Conservation (phyloP, 495 filamentous ascomycete species). For the Pyrenula massariospora region DNA sequence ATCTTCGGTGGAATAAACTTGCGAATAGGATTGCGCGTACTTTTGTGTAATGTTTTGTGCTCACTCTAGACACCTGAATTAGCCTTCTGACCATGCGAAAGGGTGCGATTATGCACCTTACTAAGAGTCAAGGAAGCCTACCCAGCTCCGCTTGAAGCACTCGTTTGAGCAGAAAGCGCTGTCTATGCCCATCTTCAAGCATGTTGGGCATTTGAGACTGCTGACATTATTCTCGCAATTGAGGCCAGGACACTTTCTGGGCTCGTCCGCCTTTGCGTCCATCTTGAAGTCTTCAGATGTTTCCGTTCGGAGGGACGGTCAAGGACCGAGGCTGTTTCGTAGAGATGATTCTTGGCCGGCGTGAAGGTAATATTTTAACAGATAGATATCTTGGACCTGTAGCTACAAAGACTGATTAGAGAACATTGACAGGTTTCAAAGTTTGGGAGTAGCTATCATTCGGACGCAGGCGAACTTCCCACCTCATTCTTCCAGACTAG, state of each 20-base stretch:
- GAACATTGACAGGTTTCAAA: too few species aligned
- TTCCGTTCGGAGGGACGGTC: neutral
- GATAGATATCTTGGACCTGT: too few species aligned
- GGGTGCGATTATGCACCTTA: constrained; percentile 14
- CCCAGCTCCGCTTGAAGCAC: constrained; percentile 98
- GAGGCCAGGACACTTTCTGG: constrained; percentile 65
- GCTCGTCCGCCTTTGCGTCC: constrained; percentile 17
- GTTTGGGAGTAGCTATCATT: too few species aligned
- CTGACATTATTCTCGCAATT: constrained; percentile 79
- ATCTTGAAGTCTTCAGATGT: neutral
- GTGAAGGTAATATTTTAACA: too few species aligned
- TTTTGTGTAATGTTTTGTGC: constrained; percentile 84
- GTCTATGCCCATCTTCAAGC: constrained; percentile 77
- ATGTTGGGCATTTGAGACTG: constrained; percentile 84
- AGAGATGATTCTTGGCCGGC: too few species aligned
- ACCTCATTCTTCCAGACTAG: neutral
- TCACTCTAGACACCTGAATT: constrained; percentile 40
- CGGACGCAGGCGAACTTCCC: neutral
- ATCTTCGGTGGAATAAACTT: constrained; percentile 58
- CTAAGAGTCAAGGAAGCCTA: constrained; percentile 34
- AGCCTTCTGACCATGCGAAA: constrained; percentile 10
- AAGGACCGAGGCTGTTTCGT: neutral
- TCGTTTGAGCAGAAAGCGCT: constrained; percentile 97
- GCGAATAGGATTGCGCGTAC: constrained; percentile 64
- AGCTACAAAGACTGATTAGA: too few species aligned